A percentile compares a stretch with the other conserved stretches of the same genome.
phyloP scores from a whole-genome alignment of 1,284 basidiomycete species.

The Hymenochaete sp. region DNA sequence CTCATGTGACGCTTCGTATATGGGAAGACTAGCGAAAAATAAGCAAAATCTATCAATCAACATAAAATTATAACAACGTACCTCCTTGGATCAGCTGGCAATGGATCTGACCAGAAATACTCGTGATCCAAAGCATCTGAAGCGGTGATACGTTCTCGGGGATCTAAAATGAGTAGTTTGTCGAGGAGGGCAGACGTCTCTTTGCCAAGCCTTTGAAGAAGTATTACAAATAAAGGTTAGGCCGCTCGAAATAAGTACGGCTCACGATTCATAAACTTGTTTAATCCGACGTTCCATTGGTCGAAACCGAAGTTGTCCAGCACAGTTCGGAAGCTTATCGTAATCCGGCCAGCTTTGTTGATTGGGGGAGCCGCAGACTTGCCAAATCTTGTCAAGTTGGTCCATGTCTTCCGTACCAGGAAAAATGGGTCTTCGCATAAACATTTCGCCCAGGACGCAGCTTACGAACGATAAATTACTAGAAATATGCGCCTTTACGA shows the following conservation, averaged over 20 bases:
- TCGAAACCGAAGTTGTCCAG: constrained; percentile 60
- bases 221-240: constrained; percentile 16
- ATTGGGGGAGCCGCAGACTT: constrained; percentile 81
- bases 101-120: constrained; percentile 86
- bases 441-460: constrained; percentile 96
- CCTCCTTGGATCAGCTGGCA: constrained; percentile 79
- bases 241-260: constrained; percentile 9
- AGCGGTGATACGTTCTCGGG: constrained; percentile 86
- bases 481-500: constrained; percentile 7
- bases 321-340: constrained; percentile 70
- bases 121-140: constrained; percentile 80
- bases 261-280: constrained; percentile 50
- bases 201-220: constrained; percentile 39
- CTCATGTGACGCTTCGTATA: constrained; percentile 77
- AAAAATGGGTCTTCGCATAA: constrained; percentile 79
- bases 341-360: constrained; percentile 80
- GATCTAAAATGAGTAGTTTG: constrained; percentile 85
- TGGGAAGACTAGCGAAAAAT: constrained; percentile 46
- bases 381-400: constrained; percentile 86
- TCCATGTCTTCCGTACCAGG: constrained; percentile 84
- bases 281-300: constrained; percentile 41
- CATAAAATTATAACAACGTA: constrained; percentile 31
- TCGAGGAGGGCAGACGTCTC: constrained; percentile 90
- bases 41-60: constrained; percentile 3
- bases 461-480: constrained; percentile 23